phyloP scores from a whole-genome alignment of 208 protist species.

The Crithidia sp. region DNA sequence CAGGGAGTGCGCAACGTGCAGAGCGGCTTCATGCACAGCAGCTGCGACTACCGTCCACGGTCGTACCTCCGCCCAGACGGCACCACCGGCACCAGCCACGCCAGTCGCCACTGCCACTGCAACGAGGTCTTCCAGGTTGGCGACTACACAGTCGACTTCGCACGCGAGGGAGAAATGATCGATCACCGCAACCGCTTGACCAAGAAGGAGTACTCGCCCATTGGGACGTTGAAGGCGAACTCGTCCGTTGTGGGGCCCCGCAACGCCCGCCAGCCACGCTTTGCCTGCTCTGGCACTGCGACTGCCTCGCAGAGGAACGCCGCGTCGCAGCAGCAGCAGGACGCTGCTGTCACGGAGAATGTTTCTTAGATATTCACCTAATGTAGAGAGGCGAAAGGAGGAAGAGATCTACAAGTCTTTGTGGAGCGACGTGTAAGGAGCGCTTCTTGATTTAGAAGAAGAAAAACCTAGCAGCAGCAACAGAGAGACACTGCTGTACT shows the following conservation, averaged over 20 bases:
- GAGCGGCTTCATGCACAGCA: constrained; percentile 78
- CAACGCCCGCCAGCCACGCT: constrained; percentile 60
- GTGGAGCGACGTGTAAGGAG: background rate
- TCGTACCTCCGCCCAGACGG: constrained; percentile 64
- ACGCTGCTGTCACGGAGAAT: constrained; percentile 7
- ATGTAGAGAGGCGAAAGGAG: background rate
- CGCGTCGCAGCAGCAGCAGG: constrained; percentile 2
- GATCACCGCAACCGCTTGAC: constrained; percentile 75
- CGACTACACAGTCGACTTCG: constrained; percentile 88
- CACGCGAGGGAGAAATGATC: constrained; percentile 46
- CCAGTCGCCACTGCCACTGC: constrained; percentile 86
- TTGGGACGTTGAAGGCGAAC: constrained; percentile 63
- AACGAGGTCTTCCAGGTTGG: constrained; percentile 87
- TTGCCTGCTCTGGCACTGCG: constrained; percentile 38
- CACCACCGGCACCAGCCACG: constrained; percentile 32
- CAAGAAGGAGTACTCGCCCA: constrained; percentile 57
- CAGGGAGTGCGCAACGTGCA: constrained; percentile 69
- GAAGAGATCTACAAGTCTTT: background rate
- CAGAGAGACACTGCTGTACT: too few relatives aligned
- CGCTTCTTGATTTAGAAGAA: too few relatives aligned
- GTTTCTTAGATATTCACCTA: background rate
- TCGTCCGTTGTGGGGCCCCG: constrained; percentile 73
- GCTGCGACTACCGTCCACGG: constrained; percentile 76
- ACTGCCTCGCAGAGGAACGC: constrained; percentile 7
- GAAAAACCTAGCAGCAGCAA: too few relatives aligned